A percentile compares a stretch with the other conserved stretches of the same genome.
Conservation (phyloP, 495 filamentous ascomycete genomes). For the Astrocystis sublimbata region DNA sequence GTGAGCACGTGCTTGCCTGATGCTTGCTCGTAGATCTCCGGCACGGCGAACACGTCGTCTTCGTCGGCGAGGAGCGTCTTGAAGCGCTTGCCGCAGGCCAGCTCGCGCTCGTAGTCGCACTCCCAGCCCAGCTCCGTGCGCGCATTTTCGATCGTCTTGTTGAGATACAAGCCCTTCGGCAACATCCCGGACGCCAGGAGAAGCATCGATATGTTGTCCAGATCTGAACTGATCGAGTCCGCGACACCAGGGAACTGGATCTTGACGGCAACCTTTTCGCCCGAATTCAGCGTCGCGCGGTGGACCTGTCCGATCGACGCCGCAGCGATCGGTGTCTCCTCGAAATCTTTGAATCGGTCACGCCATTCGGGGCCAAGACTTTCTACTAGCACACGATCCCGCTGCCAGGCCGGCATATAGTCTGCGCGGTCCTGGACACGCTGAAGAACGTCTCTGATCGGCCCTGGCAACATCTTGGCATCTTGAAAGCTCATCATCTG, state of each 20-base stretch:
- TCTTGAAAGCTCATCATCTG: constrained; percentile 99
- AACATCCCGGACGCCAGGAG: constrained; percentile 86
- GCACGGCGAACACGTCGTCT: constrained; percentile 71
- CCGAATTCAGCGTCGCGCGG: constrained; percentile 74
- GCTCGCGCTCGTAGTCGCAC: constrained; percentile 92
- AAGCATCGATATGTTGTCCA: constrained; percentile 87
- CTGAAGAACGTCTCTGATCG: constrained; percentile 83
- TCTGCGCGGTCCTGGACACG: constrained; percentile 96
- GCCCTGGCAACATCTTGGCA: constrained; percentile 87
- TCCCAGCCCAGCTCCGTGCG: constrained; percentile 92
- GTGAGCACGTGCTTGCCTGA: constrained; percentile 87
- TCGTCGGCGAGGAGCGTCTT: constrained; percentile 69
- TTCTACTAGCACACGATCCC: constrained; percentile 72
- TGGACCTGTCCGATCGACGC: constrained; percentile 99
- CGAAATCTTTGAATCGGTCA: constrained; percentile 77
- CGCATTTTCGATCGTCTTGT: constrained; percentile 98
- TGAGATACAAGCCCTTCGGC: constrained; percentile 87
- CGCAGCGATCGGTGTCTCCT: constrained; percentile 89
- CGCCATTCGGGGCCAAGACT: constrained; percentile 88
- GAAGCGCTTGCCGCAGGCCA: constrained; percentile 74
- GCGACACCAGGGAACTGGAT: constrained; percentile 98
- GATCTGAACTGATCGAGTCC: constrained; percentile 90
- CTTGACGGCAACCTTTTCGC: constrained; percentile 84
- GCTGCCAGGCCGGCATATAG: constrained; percentile 94
- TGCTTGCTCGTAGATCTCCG: constrained; percentile 73